Base-by-base conservation (phyloP, 2,329 filamentous ascomycete genomes). In the Lachnellula subtilissima region DNA sequence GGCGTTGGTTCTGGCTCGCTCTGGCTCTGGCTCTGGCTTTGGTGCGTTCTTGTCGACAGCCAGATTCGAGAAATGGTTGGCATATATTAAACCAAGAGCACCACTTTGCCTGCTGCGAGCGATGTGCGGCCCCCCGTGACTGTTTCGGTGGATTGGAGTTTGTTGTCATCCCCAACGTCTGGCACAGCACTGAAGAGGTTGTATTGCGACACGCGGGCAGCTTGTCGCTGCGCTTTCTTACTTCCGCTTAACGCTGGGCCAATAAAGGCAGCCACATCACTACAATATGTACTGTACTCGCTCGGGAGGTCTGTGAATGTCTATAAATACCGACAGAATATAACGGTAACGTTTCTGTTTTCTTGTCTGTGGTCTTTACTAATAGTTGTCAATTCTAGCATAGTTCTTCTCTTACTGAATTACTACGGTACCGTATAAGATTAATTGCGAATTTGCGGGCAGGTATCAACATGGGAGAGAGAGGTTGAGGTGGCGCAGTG, bases 51-150 rank as follows among this genome's bases (percentile, higher is more conserved):
- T 32, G 28, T 32, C 28, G 51, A 52, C 51, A 48, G 53, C 46
- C 59, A 60, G 40, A 64, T 62, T 53, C 64, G 64, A 56, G 61
- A 55, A 22, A 54, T 55, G 15, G 61, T 46, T 19, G 58, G 60
- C 49, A 67, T 65, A 52, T 62, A 62, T 56, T 50, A 55, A 63
- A 61, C n/a, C 55, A 64, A 4, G 61, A 58, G n/a, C 46, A 45
- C 17, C 8, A 11, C 55, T 14, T 56, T 57, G 39, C 51, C 58
- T 22, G 58, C 59, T 36, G 64, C 58, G 53, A 63, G 47, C 55
- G 58, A 50, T 49, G 62, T 55, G 50, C 50, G 54, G 48, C 54
- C 52, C 48, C 37, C n/a, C 37, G 65, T 60, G 37, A 61, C 62
- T 58, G 65, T 64, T 59, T 63, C 65, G 63, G 55, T 46, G 51